Conservation (phyloP, 441 rosid species). For the Pelargonium citronellum region DNA sequence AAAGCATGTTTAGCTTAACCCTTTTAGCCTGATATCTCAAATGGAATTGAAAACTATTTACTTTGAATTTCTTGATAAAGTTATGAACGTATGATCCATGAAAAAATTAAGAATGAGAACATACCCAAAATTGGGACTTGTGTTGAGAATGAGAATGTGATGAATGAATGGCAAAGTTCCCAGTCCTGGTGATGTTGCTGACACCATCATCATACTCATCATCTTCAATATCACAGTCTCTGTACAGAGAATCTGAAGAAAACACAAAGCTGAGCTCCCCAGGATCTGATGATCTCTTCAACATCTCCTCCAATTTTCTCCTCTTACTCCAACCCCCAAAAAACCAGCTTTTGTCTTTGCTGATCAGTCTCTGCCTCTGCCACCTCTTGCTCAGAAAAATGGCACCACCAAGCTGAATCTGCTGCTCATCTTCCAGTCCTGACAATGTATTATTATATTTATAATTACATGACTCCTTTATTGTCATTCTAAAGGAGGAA, state of each 20-base stretch:
- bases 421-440: background rate
- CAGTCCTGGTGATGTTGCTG: background rate
- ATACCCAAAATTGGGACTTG: background rate
- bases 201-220: no score
- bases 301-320: background rate
- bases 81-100: no score
- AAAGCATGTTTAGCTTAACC: no score
- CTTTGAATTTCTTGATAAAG: background rate
- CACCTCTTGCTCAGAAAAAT: background rate
- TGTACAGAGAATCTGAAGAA: background rate
- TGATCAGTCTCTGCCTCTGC: background rate
- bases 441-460: no score
- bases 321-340: background rate
- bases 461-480: background rate
- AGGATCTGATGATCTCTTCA: no score
- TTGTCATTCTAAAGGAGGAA: background rate
- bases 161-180: no score
- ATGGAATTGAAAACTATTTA: no score
- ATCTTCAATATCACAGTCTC: background rate
- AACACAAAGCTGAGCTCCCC: background rate
- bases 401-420: background rate
- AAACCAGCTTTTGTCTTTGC: background rate
- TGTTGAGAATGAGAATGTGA: no score
- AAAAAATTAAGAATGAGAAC: background rate
- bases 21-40: no score